Conservation (phyloP, 345 rosid genomes). For the Lumnitzera littorea region DNA sequence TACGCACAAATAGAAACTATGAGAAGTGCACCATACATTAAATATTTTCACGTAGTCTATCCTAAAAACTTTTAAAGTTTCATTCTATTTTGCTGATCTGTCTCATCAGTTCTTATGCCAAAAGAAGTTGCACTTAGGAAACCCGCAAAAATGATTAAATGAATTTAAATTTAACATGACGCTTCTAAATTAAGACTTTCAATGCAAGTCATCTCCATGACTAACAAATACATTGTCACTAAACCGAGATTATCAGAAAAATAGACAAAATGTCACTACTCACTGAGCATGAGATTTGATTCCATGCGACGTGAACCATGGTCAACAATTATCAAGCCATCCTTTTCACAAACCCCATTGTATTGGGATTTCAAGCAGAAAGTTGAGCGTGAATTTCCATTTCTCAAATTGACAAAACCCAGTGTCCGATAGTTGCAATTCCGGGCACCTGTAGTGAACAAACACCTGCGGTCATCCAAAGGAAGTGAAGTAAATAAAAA, state of each 20-base stretch:
- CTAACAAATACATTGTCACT: neutral
- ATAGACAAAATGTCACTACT: conserved; percentile 10
- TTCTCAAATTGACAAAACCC: neutral
- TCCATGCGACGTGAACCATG: conserved; percentile 88
- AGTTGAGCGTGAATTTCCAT: conserved; percentile 8
- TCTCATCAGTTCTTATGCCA: no score
- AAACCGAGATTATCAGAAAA: neutral
- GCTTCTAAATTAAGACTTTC: no score
- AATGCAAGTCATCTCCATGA: no score
- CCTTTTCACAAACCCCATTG: conserved; percentile 39
- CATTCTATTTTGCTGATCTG: no score
- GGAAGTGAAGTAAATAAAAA: no score
- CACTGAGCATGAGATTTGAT: conserved; percentile 85
- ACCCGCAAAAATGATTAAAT: neutral
- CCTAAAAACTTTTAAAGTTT: no score
- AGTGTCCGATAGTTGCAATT: no score
- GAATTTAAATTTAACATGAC: no score
- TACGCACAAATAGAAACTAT: neutral
- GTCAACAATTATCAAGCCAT: conserved; percentile 83
- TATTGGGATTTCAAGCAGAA: conserved; percentile 22
- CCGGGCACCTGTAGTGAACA: no score
- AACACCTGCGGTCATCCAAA: no score
- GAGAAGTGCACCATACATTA: neutral
- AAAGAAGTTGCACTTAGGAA: no score
- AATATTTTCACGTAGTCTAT: no score